Conservation (phyloP, 2,329 filamentous ascomycete genomes). For the Calonectria ilicicola region DNA sequence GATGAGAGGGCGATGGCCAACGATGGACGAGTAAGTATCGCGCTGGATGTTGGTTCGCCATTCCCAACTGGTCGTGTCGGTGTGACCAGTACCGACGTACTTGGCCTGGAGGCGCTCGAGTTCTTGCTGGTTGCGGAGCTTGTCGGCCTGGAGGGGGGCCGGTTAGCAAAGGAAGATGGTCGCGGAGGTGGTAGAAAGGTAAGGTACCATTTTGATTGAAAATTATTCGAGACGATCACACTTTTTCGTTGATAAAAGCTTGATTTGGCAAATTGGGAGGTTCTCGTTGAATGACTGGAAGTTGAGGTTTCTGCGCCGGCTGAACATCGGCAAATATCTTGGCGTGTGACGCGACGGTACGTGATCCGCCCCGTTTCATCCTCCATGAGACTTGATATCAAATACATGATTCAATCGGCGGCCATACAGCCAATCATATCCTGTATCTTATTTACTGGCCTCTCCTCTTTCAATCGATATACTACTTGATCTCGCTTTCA, state of each 20-base stretch:
- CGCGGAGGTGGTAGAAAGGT: not conserved
- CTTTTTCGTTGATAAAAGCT: not conserved
- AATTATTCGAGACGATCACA: not conserved
- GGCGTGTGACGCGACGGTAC: not conserved
- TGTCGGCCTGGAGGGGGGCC: constrained; percentile 79
- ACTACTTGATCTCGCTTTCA: not conserved
- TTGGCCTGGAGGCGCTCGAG: constrained; percentile 97
- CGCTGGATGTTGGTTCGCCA: constrained; percentile 96
- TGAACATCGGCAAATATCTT: constrained; percentile 26
- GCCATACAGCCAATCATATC: not conserved
- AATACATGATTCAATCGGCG: not conserved
- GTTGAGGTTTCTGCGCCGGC: constrained; percentile 23
- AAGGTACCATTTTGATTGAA: constrained; percentile 40
- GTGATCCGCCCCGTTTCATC: constrained; percentile 3
- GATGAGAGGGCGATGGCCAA: constrained; percentile 89
- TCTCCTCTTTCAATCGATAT: not conserved
- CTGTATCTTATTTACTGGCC: not conserved
- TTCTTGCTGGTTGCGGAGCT: constrained; percentile 96
- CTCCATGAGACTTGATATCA: not conserved
- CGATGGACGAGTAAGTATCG: constrained; percentile 89
- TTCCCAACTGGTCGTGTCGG: constrained; percentile 97
- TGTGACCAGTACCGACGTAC: constrained; percentile 95
- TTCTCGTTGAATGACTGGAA: not conserved
- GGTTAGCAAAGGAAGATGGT: constrained; percentile 9
- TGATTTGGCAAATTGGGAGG: not conserved